Evolutionary conservation across 2,329 filamentous ascomycete species (phyloP).

Genomic region (Sporothrix humicola): DNA sequence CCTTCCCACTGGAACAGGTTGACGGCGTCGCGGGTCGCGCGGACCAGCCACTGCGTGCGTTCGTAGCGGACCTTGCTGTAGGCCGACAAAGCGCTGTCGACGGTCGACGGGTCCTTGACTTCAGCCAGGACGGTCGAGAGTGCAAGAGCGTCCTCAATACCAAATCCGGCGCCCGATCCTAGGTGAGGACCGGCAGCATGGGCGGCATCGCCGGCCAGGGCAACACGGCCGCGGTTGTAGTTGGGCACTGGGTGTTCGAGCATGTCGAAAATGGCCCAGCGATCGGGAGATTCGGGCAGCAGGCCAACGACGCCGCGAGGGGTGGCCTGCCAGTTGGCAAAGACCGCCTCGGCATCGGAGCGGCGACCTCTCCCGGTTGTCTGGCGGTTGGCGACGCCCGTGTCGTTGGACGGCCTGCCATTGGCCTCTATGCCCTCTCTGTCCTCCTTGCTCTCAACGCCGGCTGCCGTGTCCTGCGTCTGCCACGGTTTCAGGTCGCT

Average conservation of each 20-base stretch:
- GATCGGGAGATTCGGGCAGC: conserved; percentile 56
- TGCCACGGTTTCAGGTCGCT: conserved; percentile 49
- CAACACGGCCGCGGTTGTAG: conserved; percentile 53
- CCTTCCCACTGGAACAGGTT: conserved; percentile 50
- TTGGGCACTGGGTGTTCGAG: conserved; percentile 51
- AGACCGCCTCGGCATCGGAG: conserved; percentile 50
- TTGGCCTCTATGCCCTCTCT: no score
- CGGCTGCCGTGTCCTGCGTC: conserved; percentile 17
- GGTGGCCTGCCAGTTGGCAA: conserved; percentile 50
- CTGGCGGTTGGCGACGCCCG: conserved; percentile 40
- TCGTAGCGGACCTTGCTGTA: conserved; percentile 49
- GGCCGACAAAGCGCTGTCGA: conserved; percentile 45
- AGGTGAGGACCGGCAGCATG: conserved; percentile 62
- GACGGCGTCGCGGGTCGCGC: conserved; percentile 47
- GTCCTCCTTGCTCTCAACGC: no score
- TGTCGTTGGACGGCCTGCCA: conserved; percentile 6
- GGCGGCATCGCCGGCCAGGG: conserved; percentile 62
- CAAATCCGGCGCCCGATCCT: conserved; percentile 61
- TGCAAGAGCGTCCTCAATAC: conserved; percentile 60
- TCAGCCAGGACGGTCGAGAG: conserved; percentile 48
- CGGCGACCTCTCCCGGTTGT: conserved; percentile 48
- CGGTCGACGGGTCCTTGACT: neutral
- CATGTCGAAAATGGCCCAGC: conserved; percentile 63
- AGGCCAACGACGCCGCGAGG: conserved; percentile 49
- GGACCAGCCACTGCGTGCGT: conserved; percentile 53